Percentiles rank a stretch among this genome's conserved stretches.
Evolutionary conservation across 2,329 filamentous ascomycete genomes (phyloP).

Genomic region (Penicillium palitans): DNA sequence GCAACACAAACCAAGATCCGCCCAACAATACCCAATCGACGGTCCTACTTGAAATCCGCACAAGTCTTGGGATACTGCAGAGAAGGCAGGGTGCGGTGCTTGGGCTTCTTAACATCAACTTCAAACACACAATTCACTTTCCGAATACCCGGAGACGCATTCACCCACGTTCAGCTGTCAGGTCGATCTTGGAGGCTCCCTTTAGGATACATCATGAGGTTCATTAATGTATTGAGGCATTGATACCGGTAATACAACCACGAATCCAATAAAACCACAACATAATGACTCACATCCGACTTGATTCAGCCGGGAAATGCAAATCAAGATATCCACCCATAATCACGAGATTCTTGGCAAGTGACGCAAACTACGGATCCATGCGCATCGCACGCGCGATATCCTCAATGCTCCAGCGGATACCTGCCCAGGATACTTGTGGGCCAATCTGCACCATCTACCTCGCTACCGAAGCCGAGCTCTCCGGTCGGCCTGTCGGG

Average conservation of each 20-base stretch:
- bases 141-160: constrained; percentile 32
- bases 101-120: constrained; percentile 40
- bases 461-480: constrained; percentile 42
- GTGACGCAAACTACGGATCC: constrained; percentile 49
- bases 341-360: constrained; percentile 50
- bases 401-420: constrained; percentile 51
- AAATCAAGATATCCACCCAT: constrained; percentile 54
- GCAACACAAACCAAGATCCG: neutral
- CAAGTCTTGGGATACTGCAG: constrained; percentile 31
- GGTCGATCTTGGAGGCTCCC: constrained; percentile 21
- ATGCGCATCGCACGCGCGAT: constrained; percentile 50
- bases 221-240: neutral
- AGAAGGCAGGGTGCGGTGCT: constrained; percentile 40
- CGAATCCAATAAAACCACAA: too few species aligned
- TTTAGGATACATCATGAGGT: neutral
- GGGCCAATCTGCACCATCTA: constrained; percentile 53
- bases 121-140: constrained; percentile 45
- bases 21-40: neutral
- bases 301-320: constrained; percentile 10
- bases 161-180: constrained; percentile 42
- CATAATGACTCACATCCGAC: neutral
- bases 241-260: too few species aligned
- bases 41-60: constrained; percentile 7
- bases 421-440: constrained; percentile 53
- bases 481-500: constrained; percentile 44